phyloP scores from a whole-genome alignment of 192 early-diverging fungal species.

The Spinellus fusiger region DNA sequence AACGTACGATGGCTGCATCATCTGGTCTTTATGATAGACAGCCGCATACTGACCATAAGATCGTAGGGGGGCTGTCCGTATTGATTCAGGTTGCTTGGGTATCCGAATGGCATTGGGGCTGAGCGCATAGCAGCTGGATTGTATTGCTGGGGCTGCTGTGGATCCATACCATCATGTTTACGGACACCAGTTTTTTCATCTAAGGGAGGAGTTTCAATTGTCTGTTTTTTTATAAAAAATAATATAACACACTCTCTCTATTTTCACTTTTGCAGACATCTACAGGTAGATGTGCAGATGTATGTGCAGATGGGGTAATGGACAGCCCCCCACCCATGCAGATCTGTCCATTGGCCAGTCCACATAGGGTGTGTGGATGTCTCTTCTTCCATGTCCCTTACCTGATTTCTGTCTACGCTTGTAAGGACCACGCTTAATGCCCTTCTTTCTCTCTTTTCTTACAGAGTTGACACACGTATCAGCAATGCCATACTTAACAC shows the following conservation, averaged over 20 bases:
- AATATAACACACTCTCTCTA: too few species aligned
- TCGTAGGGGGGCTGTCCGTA: conserved; percentile 16
- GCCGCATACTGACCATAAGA: conserved; percentile 9
- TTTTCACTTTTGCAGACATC: too few species aligned
- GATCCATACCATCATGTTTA: not conserved
- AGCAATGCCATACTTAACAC: conserved; percentile 63
- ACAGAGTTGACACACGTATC: conserved; percentile 71
- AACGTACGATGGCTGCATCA: conserved; percentile 16
- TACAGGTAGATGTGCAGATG: too few species aligned
- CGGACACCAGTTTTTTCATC: not conserved
- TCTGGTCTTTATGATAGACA: conserved; percentile 12
- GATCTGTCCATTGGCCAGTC: too few species aligned
- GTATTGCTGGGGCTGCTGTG: conserved; percentile 6
- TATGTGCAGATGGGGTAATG: too few species aligned
- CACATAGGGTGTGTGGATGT: not conserved
- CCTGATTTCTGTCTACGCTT: conserved; percentile 41
- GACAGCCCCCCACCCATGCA: too few species aligned
- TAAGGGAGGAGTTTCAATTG: too few species aligned
- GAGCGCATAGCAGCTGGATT: conserved; percentile 9
- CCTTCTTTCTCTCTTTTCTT: conserved; percentile 77
- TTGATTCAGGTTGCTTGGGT: conserved; percentile 12
- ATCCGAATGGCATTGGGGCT: conserved; percentile 15
- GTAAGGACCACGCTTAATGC: conserved; percentile 82
- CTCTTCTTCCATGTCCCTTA: not conserved
- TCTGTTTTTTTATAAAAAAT: too few species aligned